Evolutionary conservation across 73 alveolate species (phyloP), one percentile per base, ranked within the genome.

Genomic region (Paramecium primaurelia): DNA sequence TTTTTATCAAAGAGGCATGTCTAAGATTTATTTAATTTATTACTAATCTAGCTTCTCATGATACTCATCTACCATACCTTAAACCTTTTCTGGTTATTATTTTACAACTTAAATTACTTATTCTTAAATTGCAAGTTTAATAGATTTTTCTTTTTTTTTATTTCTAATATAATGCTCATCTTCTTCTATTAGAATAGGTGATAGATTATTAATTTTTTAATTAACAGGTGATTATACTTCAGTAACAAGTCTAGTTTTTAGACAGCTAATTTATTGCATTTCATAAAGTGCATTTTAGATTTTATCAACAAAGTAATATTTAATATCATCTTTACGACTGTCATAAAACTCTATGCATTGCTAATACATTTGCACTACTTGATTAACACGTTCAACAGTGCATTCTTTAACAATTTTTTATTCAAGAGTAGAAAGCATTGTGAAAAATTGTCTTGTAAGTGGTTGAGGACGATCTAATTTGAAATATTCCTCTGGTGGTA

Each of bases 321-420:
- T 80, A 14, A 80, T 80, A 58, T 80, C 91, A 80, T 80, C 91
- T 44, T 80, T 80, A 8, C 58, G 47, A 25, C 91, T 49, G 58
- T 80, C 91, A 80, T 80, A 80, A 36, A 45, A 49, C 16, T 80
- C 91, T 20, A 80, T 80, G 75, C 91, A 80, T 49, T 80, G 44
- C 75, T 80, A 36, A 47, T 80, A 80, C 91, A 80, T 80, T 49
- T 32, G 47, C 44, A 80, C 91, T 26, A 80, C 44, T 47, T 80
- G 75, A 42, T 80, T 44, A 20, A 80, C 75, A 12, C 71, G 47
- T 40, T 80, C 91, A 26, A 42, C 36, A 11, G 91, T 26, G 58
- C 91, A 80, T 45, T 80, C 75, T 22, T 80, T 28, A 42, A 11
- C 42, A 4, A 80, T 40, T 47, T 47, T 80, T 25, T 9, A n/a